These are phyloP conservation scores for Dactylonectria macrodidyma DNA, from an alignment of 2,329 filamentous ascomycete species.

Conservation along the genomic window DNA sequence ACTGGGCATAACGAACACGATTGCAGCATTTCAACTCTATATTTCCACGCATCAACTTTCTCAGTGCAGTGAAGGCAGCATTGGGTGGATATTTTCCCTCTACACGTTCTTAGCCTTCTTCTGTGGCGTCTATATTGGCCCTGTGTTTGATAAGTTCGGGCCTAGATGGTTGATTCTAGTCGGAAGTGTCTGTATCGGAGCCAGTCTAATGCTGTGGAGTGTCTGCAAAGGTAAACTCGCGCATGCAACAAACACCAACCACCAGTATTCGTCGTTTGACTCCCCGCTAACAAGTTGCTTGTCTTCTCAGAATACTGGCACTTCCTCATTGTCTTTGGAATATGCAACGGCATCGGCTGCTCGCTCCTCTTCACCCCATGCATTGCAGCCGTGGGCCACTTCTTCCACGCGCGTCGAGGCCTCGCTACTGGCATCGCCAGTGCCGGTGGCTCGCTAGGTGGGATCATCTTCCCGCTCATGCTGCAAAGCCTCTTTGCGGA, in stretches of 20 bases:
- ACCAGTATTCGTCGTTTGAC: too few species aligned
- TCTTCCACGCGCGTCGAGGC: conserved; percentile 17
- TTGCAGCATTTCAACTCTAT: conserved; percentile 77
- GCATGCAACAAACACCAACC: too few species aligned
- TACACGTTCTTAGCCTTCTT: conserved; percentile 79
- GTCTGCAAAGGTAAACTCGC: conserved; percentile 3
- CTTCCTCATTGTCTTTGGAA: conserved; percentile 36
- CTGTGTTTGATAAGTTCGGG: conserved; percentile 77
- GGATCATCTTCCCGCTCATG: conserved; percentile 27
- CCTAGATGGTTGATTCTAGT: conserved; percentile 69
- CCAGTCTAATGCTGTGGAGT: conserved; percentile 1
- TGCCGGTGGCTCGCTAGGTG: conserved; percentile 19
- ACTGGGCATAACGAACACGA: conserved; percentile 64
- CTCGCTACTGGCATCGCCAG: conserved; percentile 20
- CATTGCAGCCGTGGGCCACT: conserved; percentile 21
- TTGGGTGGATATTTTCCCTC: conserved; percentile 80
- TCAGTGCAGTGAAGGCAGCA: conserved; percentile 67
- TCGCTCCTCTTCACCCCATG: conserved; percentile 25
- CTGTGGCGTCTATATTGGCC: conserved; percentile 77
- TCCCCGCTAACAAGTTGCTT: not conserved
- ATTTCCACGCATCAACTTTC: conserved; percentile 73
- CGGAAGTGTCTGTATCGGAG: conserved; percentile 16
- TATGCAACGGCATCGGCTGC: conserved; percentile 25
- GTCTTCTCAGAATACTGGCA: conserved; percentile 33
- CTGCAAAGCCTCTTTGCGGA: conserved; percentile 17